Conservation (phyloP, 371 early-diverging fungal genomes). For the Smittium culicis region DNA sequence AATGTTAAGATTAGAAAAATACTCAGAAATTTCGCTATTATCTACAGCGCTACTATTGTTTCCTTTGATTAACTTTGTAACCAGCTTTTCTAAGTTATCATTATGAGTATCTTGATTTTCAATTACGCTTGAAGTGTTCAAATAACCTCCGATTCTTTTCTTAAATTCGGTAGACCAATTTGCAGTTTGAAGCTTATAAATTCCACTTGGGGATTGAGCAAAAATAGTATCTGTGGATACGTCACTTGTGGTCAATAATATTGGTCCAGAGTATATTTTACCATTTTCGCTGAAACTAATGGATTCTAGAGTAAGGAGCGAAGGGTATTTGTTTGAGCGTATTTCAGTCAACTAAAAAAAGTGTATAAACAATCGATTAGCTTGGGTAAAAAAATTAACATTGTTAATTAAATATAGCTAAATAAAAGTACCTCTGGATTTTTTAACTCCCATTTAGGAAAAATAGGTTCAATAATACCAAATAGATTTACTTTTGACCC, state of each 20-base stretch:
- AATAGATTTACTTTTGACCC: conserved; percentile 26
- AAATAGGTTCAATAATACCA: conserved; percentile 29
- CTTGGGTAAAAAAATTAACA: no score
- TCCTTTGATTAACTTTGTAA: not conserved
- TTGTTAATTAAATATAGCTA: not conserved
- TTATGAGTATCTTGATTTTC: not conserved
- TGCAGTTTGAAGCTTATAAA: not conserved
- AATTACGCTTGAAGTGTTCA: not conserved
- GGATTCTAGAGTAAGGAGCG: conserved; percentile 8
- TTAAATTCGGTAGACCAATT: conserved; percentile 1
- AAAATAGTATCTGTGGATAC: not conserved
- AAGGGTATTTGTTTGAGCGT: not conserved
- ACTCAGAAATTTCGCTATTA: not conserved
- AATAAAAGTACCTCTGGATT: conserved; percentile 4
- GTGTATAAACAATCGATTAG: not conserved
- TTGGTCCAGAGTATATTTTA: not conserved
- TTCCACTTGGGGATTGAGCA: not conserved
- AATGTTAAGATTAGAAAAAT: not conserved
- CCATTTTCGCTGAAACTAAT: not conserved
- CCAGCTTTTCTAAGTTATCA: not conserved
- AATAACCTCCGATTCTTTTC: not conserved
- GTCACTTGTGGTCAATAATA: not conserved
- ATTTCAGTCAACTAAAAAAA: not conserved
- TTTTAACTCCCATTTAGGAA: conserved; percentile 18
- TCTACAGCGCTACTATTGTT: not conserved